A percentile compares a stretch with the other conserved stretches of the same genome.
Conservation (phyloP, 495 filamentous ascomycete species). For the Beverwykella pulmonaria region DNA sequence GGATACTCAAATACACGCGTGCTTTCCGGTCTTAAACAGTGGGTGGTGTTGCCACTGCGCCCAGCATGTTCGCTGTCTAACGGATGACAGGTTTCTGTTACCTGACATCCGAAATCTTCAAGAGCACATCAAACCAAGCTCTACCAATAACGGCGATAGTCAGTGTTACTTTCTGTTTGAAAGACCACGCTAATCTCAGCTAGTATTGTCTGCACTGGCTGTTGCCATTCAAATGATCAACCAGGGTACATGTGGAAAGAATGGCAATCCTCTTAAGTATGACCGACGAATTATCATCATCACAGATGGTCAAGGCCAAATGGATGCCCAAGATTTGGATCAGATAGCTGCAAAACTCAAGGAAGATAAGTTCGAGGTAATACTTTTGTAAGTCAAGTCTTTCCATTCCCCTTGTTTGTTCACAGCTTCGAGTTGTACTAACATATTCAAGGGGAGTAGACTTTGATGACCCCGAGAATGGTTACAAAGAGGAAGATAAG, state of each 20-base stretch:
- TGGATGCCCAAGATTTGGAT: conserved; percentile 67
- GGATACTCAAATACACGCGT: conserved; percentile 79
- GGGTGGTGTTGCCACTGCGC: background rate
- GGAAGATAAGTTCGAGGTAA: conserved; percentile 72
- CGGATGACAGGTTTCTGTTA: conserved; percentile 59
- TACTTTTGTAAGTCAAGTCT: conserved; percentile 66
- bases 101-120: conserved; percentile 66
- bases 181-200: conserved; percentile 9
- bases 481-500: conserved; percentile 93
- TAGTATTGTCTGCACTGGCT: conserved; percentile 80
- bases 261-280: conserved; percentile 89
- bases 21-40: conserved; percentile 69
- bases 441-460: conserved; percentile 70
- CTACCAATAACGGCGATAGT: conserved; percentile 76
- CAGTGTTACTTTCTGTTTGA: conserved; percentile 30
- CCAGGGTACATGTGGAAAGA: conserved; percentile 41
- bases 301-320: conserved; percentile 72
- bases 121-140: conserved; percentile 62
- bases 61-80: background rate
- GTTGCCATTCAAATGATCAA: conserved; percentile 86
- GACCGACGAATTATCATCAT: conserved; percentile 79
- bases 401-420: background rate
- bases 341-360: conserved; percentile 70
- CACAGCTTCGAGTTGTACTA: background rate
- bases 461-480: conserved; percentile 90